Conservation (phyloP, 2,329 filamentous ascomycete genomes). For the Ophiostoma ulmi region DNA sequence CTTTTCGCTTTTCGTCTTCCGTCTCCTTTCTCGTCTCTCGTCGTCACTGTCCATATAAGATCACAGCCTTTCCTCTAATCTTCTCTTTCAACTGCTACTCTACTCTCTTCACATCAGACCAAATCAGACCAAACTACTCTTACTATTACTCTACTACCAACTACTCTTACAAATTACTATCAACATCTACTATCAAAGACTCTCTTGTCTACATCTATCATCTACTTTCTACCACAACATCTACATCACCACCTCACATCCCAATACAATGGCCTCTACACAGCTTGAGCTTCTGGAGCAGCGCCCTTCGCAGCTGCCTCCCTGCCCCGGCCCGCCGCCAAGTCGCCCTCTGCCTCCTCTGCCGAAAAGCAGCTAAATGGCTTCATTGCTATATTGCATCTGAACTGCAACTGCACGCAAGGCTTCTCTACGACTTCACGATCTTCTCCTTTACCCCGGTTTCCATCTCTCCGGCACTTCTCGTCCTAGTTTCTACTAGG, state of each 20-base stretch:
- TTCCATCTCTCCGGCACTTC: neutral
- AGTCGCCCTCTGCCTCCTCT: conserved; percentile 61
- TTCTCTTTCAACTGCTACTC: neutral
- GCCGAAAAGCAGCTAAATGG: conserved; percentile 52
- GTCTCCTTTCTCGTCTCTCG: conserved; percentile 4
- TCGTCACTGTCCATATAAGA: conserved; percentile 24
- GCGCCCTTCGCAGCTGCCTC: conserved; percentile 61
- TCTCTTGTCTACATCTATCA: neutral
- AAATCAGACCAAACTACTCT: neutral
- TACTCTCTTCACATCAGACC: neutral
- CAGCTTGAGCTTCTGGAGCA: conserved; percentile 51
- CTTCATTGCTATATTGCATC: neutral
- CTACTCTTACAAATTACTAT: neutral
- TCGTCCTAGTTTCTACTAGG: too few species aligned
- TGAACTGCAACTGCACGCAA: neutral
- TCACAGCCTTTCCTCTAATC: conserved; percentile 17
- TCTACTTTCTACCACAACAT: conserved; percentile 21
- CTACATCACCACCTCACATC: conserved; percentile 22
- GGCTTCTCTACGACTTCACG: conserved; percentile 2
- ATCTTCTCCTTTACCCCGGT: neutral
- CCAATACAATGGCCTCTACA: conserved; percentile 26
- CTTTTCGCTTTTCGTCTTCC: neutral
- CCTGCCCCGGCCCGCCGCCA: conserved; percentile 61
- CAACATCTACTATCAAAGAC: neutral
- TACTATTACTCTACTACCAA: neutral